phyloP scores from a whole-genome alignment of 495 filamentous ascomycete genomes.

The Xylaria intraflava region DNA sequence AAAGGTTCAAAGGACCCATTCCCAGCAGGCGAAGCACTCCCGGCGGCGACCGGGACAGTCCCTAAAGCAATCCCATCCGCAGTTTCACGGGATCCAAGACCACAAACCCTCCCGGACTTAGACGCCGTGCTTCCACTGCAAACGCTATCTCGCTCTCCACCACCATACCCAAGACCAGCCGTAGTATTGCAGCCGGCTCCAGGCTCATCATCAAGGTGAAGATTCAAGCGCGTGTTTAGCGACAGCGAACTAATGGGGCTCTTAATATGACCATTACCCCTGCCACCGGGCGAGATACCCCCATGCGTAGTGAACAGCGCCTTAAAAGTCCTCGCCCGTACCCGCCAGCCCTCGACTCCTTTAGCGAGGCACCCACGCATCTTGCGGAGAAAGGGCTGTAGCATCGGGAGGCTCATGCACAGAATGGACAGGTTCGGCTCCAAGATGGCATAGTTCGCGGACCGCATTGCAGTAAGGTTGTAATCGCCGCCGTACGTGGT shows the following conservation, averaged over 20 bases:
- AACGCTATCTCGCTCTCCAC: not conserved
- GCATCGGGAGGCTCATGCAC: constrained; percentile 8
- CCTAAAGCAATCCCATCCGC: not conserved
- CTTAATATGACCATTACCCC: too few relatives aligned
- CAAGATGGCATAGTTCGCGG: constrained; percentile 12
- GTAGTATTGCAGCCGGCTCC: too few relatives aligned
- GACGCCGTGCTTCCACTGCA: not conserved
- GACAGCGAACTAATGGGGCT: too few relatives aligned
- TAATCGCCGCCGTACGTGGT: not conserved
- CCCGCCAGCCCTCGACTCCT: not conserved
- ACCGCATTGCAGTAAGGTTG: not conserved
- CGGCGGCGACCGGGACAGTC: not conserved
- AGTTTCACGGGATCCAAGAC: not conserved
- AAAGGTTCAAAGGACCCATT: too few relatives aligned
- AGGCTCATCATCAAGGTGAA: too few relatives aligned
- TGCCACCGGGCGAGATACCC: too few relatives aligned
- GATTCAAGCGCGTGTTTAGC: too few relatives aligned
- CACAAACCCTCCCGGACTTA: not conserved
- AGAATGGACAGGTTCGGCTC: constrained; percentile 17
- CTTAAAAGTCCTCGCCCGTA: not conserved
- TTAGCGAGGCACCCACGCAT: not conserved
- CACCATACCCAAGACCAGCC: too few relatives aligned
- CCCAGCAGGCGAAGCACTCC: not conserved
- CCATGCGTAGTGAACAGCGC: not conserved
- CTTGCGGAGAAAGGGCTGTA: constrained; percentile 2